Base-by-base conservation (phyloP, 345 rosid species). In the Sisymbrium irio region DNA sequence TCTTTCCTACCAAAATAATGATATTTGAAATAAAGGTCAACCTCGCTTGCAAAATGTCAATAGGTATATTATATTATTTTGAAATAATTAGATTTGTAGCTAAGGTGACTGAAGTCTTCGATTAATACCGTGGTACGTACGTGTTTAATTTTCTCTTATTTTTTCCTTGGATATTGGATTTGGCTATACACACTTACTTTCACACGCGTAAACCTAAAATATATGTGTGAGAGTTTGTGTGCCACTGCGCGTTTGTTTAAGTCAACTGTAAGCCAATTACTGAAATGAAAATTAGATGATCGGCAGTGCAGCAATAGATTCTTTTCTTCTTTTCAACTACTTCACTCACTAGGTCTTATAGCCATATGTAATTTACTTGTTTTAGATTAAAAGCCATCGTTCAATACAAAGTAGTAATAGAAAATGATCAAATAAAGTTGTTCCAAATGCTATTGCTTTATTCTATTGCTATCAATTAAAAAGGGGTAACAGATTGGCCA, bases 61-160 rank as follows among this genome's bases (percentile, higher is more conserved):
- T 5, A 37, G 6, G 1, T 30, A 30, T 27, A 9, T 13, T 28
- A 37, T 62, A 62, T 3, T 60, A 17, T 62, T 51, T 36, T 32
- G n/a, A 49, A 9, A 72, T 40, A 11, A 18, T n/a, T 20, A 41
- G 0, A 13, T 6, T 44, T 14, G 41, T 53, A 51, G 14, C 45
- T 11, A 15, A 9, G 56, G 36, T 69, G 55, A 67, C 55, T 72
- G 54, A 53, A 19, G 25, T 53, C 28, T 44, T 72, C 50, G 47
- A 64, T 5, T 15, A 8, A 73, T 27, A 65, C 70, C 77, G 77
- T 73, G 72, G 77, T 6, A 3, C 65, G 41, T 73, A 56, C 77
- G 77, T 73, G 77, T 73, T 44, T 51, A 32, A 11, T 11, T 36
- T 55, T 41, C 6, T 4, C 9, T 55, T 41, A 1, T 12, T 51